Percentiles rank a stretch among this genome's conserved stretches.
These are phyloP conservation scores for Hypoxylon sp. DNA, from an alignment of 2,329 filamentous ascomycete genomes.

Conservation along the genomic window DNA sequence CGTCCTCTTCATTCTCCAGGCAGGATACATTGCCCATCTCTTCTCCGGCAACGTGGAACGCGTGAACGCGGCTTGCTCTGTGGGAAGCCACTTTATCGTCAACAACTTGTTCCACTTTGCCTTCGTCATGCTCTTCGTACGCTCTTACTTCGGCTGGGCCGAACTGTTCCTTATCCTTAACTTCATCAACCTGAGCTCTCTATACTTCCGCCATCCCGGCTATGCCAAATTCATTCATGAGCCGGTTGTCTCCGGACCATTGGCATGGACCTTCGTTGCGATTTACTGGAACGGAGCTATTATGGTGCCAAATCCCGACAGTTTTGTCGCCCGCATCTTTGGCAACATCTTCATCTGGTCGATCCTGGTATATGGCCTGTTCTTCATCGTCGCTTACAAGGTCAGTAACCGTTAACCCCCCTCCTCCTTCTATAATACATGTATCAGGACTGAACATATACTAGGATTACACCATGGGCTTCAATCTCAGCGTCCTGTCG, in stretches of 20 bases:
- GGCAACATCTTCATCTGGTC: slow-evolving; percentile 93
- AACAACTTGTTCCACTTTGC: slow-evolving; percentile 87
- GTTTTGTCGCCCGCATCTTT: slow-evolving; percentile 79
- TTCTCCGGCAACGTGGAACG: slow-evolving; percentile 76
- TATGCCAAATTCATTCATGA: slow-evolving; percentile 83
- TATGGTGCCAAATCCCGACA: slow-evolving; percentile 77
- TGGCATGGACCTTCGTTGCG: slow-evolving; percentile 89
- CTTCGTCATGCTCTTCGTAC: slow-evolving; percentile 87
- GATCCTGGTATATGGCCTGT: slow-evolving; percentile 80
- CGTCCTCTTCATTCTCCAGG: slow-evolving; percentile 80
- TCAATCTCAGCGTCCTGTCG: slow-evolving; percentile 79
- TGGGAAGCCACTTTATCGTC: slow-evolving; percentile 86
- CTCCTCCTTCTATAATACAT: slow-evolving; percentile 21
- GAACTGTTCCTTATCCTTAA: slow-evolving; percentile 84
- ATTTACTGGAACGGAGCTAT: slow-evolving; percentile 92
- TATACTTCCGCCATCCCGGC: slow-evolving; percentile 85
- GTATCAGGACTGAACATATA: slow-evolving; percentile 25
- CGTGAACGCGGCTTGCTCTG: slow-evolving; percentile 79
- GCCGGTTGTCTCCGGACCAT: slow-evolving; percentile 80
- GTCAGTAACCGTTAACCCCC: slow-evolving; percentile 57
- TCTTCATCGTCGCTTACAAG: slow-evolving; percentile 82
- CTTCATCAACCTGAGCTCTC: slow-evolving; percentile 81
- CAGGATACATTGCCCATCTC: slow-evolving; percentile 81
- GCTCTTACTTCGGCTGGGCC: slow-evolving; percentile 80
- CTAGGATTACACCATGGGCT: slow-evolving; percentile 81